Conservation (phyloP, 257 asterid species). For the Fraxinus cuspidata region DNA sequence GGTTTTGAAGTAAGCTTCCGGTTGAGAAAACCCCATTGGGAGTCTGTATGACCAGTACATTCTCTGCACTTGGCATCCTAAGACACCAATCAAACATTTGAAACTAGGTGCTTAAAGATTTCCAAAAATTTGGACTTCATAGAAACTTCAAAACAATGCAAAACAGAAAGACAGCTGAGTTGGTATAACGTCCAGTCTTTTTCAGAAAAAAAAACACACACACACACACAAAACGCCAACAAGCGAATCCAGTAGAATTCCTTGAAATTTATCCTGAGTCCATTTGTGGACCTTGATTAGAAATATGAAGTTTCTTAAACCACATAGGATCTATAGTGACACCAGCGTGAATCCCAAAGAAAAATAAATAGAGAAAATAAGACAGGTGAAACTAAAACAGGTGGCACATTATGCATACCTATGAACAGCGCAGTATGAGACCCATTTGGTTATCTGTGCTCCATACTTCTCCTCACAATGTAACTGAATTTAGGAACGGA, state of each 20-base stretch:
- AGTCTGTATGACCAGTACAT: slow-evolving; percentile 74
- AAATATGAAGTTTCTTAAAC: slow-evolving; percentile 7
- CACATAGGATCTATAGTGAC: background rate
- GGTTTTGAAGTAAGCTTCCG: slow-evolving; percentile 54
- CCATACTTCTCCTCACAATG: slow-evolving; percentile 84
- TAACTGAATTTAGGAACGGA: slow-evolving; percentile 55
- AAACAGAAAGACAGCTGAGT: slow-evolving; percentile 3
- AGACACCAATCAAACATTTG: slow-evolving; percentile 21
- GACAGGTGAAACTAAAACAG: slow-evolving; percentile 17
- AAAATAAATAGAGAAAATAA: background rate
- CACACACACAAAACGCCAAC: background rate
- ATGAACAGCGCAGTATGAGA: slow-evolving; percentile 81
- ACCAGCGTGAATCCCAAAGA: background rate
- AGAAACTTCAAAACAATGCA: slow-evolving; percentile 8
- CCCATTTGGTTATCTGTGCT: slow-evolving; percentile 64
- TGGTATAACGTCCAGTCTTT: background rate
- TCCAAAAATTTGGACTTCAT: slow-evolving; percentile 5
- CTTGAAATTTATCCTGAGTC: background rate
- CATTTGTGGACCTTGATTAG: background rate
- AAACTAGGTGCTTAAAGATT: slow-evolving; percentile 17
- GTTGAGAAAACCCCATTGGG: slow-evolving; percentile 70
- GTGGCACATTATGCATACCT: slow-evolving; percentile 45
- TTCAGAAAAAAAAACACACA: background rate
- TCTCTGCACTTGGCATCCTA: slow-evolving; percentile 82
- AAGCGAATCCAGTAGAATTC: background rate